These are phyloP conservation scores for Limonomyces culmigenus DNA, from an alignment of 1,284 basidiomycete genomes.

Conservation along the genomic window DNA sequence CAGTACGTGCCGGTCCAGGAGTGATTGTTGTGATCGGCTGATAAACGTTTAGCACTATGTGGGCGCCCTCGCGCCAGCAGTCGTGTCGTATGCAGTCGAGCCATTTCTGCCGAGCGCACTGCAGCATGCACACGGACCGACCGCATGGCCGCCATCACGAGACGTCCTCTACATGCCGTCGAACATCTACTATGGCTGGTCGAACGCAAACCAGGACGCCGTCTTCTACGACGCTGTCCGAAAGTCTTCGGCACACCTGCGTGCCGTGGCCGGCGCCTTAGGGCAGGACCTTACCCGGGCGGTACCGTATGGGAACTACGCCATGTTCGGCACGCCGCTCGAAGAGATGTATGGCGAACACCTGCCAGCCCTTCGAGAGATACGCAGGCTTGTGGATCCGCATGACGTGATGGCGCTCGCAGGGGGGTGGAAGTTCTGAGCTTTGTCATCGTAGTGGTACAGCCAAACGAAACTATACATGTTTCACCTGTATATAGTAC, in stretches of 20 bases:
- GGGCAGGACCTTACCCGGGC: neutral
- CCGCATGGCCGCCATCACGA: neutral
- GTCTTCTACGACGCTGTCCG: neutral
- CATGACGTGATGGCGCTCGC: neutral
- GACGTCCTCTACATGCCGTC: neutral
- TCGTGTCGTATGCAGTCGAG: neutral
- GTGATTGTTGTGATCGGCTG: neutral
- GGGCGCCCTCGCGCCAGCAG: neutral
- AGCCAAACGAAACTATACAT: no score
- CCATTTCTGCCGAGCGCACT: neutral
- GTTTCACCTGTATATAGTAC: no score
- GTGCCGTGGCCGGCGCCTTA: neutral
- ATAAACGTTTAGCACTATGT: neutral
- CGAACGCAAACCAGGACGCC: neutral
- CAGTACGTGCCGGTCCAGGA: constrained; percentile 16
- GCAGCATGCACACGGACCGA: neutral
- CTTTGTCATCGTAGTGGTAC: no score
- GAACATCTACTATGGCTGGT: neutral
- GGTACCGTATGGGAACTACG: neutral
- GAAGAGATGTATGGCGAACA: neutral
- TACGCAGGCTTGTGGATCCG: neutral
- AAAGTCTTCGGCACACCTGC: neutral
- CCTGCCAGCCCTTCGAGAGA: neutral
- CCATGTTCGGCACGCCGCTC: neutral
- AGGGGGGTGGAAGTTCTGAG: neutral